Base-by-base conservation (phyloP, 179 eudicot genomes). In the Beta macrorhiza region DNA sequence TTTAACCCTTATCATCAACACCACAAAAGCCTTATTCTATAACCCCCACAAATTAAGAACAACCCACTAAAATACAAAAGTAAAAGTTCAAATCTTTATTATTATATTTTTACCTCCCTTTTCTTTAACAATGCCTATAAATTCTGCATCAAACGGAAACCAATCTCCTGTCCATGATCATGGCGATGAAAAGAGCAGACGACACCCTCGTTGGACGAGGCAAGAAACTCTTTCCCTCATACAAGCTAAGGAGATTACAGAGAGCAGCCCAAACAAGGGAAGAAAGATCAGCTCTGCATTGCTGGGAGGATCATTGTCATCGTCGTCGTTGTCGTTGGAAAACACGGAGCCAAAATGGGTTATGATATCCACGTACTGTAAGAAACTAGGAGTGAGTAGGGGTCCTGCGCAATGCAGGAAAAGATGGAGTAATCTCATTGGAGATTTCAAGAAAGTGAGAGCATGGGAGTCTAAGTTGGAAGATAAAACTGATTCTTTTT, bases 191-290 rank as follows among this genome's bases (percentile, higher is more conserved):
- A 85, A 77, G 78, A 71, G 56, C 25, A 89, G 77, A 89, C 78
- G 91, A 76, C 91, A 87, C 76, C 90, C 91, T 2, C 80, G 90
- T 58, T 89, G 91, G 91, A 87, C 88, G 20, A 80, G 91, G 29
- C 87, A 87, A 29, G 91, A 89, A 53, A 89, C 87, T 17, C 57
- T 89, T 7, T 61, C 81, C 6, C 86, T 89, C 19, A 89, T 87
- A 64, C 87, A 84, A 71, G 90, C 90, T 2, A 89, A 89, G 70
- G 86, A 80, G 9, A 75, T 84, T 7, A 84, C 90, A 20, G 91
- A 89, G 67, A 87, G 79, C 57, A 75, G 84, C 10, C 86, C 84
- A 9, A 10, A 81, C 52, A 87, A 77, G 80, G 87, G 91, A 0
- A 61, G 87, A 0, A 84, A 74, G 79, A 76, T 79, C 4, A 74